Percentiles rank a stretch among this genome's conserved stretches.
Evolutionary conservation across 2,329 filamentous ascomycete genomes (phyloP).

Genomic region (Fusarium papillatum): DNA sequence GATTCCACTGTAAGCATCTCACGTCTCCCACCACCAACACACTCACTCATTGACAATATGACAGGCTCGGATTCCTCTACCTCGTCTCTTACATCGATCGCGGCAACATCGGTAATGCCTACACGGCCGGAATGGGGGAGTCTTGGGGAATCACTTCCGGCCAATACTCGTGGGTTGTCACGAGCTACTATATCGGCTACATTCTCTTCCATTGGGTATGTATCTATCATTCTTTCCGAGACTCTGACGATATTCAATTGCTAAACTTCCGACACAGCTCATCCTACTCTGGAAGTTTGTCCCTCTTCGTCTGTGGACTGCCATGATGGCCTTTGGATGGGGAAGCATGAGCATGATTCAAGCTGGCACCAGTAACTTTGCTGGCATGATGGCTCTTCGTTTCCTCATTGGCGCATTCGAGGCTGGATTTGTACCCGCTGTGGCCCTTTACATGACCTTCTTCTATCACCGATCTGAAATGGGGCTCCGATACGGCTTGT

Average conservation of each 20-base stretch:
- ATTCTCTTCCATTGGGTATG: neutral
- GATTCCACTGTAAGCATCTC: neutral
- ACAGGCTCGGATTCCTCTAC: constrained; percentile 12
- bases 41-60: neutral
- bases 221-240: neutral
- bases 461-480: constrained; percentile 70
- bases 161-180: neutral
- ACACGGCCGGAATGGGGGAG: constrained; percentile 13
- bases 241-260: neutral
- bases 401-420: constrained; percentile 55
- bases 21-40: neutral
- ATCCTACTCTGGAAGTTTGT: constrained; percentile 35
- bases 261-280: constrained; percentile 4
- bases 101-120: constrained; percentile 19
- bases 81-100: constrained; percentile 20
- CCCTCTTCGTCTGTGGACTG: constrained; percentile 32
- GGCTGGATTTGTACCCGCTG: constrained; percentile 56
- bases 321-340: constrained; percentile 20
- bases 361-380: neutral
- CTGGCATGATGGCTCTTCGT: constrained; percentile 8
- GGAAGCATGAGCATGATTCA: constrained; percentile 19
- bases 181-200: neutral
- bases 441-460: constrained; percentile 59
- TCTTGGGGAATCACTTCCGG: constrained; percentile 12
- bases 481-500: constrained; percentile 78